phyloP scores from a whole-genome alignment of 805 yeast genomes.

The Candida incommunis region DNA sequence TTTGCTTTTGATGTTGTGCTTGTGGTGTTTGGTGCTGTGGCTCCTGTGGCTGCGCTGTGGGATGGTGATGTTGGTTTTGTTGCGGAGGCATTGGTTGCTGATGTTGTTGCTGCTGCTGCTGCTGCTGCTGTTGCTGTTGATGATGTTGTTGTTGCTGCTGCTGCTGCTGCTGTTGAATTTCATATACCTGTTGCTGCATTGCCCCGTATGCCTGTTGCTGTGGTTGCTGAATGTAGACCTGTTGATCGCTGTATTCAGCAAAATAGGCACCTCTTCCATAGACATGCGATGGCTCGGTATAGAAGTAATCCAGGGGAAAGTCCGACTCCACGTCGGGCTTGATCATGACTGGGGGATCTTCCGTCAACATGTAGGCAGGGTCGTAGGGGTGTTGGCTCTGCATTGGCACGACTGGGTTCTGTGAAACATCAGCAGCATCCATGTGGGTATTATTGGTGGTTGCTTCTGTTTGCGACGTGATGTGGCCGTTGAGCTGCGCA shows the following conservation, averaged over 20 bases:
- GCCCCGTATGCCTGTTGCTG: not conserved
- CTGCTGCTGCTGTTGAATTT: conserved; percentile 5
- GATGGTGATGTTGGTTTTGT: not conserved
- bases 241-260: not conserved
- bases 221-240: not conserved
- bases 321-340: conserved; percentile 4
- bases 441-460: conserved; percentile 4
- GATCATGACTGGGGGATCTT: not conserved
- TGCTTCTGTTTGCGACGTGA: not conserved
- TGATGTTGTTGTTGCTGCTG: conserved; percentile 4
- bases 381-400: not conserved
- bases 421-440: not conserved
- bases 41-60: conserved; percentile 4
- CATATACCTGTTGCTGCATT: conserved; percentile 1
- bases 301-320: conserved; percentile 9
- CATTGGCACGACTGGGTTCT: not conserved
- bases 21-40: conserved; percentile 4
- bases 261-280: not conserved
- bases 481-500: not conserved
- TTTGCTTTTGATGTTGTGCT: conserved; percentile 8
- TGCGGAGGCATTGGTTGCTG: not conserved
- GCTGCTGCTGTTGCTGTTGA: conserved; percentile 10
- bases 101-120: conserved; percentile 5
- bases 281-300: not conserved
- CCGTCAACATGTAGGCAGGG: not conserved